These are phyloP conservation scores for Moesziomyces globuligerus DNA, from an alignment of 1,284 basidiomycete genomes.

Conservation along the genomic window DNA sequence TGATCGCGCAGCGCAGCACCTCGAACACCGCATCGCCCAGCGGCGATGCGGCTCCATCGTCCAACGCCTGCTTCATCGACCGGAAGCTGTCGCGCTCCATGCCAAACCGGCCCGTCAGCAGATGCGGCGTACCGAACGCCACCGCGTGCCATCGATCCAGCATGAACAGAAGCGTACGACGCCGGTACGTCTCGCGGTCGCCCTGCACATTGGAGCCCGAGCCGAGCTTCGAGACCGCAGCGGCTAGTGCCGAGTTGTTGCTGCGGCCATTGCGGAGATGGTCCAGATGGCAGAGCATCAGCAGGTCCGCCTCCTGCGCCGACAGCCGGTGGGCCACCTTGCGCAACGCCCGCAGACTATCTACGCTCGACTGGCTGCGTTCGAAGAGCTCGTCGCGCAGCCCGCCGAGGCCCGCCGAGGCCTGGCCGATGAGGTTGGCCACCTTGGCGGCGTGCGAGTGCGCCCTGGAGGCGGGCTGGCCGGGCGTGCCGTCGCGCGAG, in stretches of 20 bases:
- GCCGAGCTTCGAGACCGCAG: slow-evolving; percentile 50
- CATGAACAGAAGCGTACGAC: slow-evolving; percentile 43
- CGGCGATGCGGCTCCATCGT: slow-evolving; percentile 24
- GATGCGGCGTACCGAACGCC: slow-evolving; percentile 41
- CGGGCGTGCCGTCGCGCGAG: slow-evolving; percentile 2
- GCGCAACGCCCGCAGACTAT: slow-evolving; percentile 22
- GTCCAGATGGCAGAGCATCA: slow-evolving; percentile 54
- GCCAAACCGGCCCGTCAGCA: slow-evolving; percentile 39
- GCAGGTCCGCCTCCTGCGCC: slow-evolving; percentile 44
- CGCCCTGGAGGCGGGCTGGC: slow-evolving; percentile 1
- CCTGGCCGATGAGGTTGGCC: slow-evolving; percentile 33
- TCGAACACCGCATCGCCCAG: slow-evolving; percentile 35
- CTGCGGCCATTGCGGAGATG: slow-evolving; percentile 41
- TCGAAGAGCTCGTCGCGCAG: slow-evolving; percentile 16
- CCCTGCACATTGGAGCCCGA: slow-evolving; percentile 22
- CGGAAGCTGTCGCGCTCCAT: slow-evolving; percentile 40
- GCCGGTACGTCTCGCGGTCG: slow-evolving; percentile 32
- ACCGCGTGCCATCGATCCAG: slow-evolving; percentile 54
- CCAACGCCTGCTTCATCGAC: slow-evolving; percentile 38
- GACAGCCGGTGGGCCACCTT: slow-evolving; percentile 26
- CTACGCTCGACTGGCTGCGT: slow-evolving; percentile 9
- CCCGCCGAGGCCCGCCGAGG: slow-evolving; percentile 28
- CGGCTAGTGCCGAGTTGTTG: slow-evolving; percentile 49
- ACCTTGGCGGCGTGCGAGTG: slow-evolving; percentile 27
- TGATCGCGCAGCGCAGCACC: slow-evolving; percentile 43